phyloP scores from a whole-genome alignment of 306 rosid species.

The Ochetophila trinervis region DNA sequence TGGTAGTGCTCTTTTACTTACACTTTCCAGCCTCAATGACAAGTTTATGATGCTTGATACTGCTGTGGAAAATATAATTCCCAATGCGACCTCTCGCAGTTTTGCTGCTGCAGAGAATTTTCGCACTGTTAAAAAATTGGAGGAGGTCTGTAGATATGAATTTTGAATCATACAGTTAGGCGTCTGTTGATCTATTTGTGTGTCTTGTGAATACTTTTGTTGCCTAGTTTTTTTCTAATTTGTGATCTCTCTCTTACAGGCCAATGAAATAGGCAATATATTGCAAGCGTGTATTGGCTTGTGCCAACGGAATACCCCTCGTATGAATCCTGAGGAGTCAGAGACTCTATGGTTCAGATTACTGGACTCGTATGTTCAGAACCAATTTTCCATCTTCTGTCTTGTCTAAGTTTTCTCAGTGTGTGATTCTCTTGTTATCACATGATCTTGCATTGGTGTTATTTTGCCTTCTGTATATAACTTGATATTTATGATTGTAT shows the following conservation, averaged over 20 bases:
- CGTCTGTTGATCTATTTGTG: not conserved
- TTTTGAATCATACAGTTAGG: conserved; percentile 21
- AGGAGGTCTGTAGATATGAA: conserved; percentile 60
- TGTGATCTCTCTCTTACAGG: conserved; percentile 45
- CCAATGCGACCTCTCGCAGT: conserved; percentile 36
- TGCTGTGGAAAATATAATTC: conserved; percentile 57
- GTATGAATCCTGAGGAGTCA: conserved; percentile 87
- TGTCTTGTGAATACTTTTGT: conserved; percentile 18
- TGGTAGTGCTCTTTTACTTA: conserved; percentile 82
- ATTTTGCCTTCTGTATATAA: not conserved
- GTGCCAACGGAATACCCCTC: conserved; percentile 98
- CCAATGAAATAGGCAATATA: conserved; percentile 45
- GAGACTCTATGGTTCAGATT: conserved; percentile 94
- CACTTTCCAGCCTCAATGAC: conserved; percentile 72
- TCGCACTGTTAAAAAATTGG: conserved; percentile 37
- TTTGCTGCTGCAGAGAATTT: conserved; percentile 41
- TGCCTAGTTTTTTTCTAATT: conserved; percentile 21
- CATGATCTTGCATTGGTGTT: not conserved
- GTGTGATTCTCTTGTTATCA: not conserved
- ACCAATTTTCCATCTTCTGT: conserved; percentile 14
- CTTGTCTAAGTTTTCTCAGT: conserved; percentile 10
- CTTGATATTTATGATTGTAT: conserved; percentile 11
- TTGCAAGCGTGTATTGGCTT: conserved; percentile 82
- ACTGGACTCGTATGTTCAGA: conserved; percentile 81
- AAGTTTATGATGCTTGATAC: conserved; percentile 77